A percentile compares a stretch with the other conserved stretches of the same genome.
Evolutionary conservation across 2,329 filamentous ascomycete species (phyloP).

Genomic region (Aspergillus sp.): DNA sequence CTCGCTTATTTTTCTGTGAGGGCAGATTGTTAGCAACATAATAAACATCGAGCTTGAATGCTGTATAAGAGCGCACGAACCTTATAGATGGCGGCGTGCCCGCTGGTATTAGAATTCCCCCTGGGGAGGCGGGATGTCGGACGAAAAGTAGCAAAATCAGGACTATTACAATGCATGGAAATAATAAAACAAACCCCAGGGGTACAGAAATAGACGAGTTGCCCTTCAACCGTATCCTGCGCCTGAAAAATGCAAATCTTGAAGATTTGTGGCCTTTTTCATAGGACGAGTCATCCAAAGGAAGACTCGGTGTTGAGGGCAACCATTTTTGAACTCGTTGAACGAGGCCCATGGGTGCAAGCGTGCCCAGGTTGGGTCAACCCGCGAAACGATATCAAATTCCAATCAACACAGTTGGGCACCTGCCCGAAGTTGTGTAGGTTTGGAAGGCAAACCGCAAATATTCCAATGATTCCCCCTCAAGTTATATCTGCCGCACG

Average conservation of each 20-base stretch:
- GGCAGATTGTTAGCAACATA: slow-evolving; percentile 18
- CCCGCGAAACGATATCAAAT: slow-evolving; percentile 12
- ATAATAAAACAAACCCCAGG: slow-evolving; percentile 86
- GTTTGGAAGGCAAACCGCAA: neutral
- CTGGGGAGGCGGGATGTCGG: slow-evolving; percentile 79
- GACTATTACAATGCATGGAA: slow-evolving; percentile 86
- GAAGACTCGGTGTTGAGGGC: slow-evolving; percentile 47
- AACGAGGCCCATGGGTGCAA: slow-evolving; percentile 52
- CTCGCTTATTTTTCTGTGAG: slow-evolving; percentile 84
- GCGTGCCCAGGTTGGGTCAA: slow-evolving; percentile 26
- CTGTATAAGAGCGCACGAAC: slow-evolving; percentile 51
- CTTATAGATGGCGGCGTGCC: slow-evolving; percentile 86
- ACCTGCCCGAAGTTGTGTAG: slow-evolving; percentile 2
- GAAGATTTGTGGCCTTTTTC: slow-evolving; percentile 46
- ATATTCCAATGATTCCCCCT: neutral
- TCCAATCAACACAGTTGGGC: slow-evolving; percentile 11
- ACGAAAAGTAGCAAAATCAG: slow-evolving; percentile 88
- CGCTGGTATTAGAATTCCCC: slow-evolving; percentile 80
- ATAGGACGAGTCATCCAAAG: slow-evolving; percentile 48
- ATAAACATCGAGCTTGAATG: neutral
- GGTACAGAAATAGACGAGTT: slow-evolving; percentile 93
- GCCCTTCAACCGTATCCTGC: slow-evolving; percentile 82
- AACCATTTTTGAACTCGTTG: slow-evolving; percentile 55
- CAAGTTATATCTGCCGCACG: slow-evolving; percentile 16
- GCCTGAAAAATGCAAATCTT: slow-evolving; percentile 75